Evolutionary conservation across 1,284 basidiomycete species (phyloP), one percentile per base, ranked within the genome.

Genomic region (Waitea zeae): DNA sequence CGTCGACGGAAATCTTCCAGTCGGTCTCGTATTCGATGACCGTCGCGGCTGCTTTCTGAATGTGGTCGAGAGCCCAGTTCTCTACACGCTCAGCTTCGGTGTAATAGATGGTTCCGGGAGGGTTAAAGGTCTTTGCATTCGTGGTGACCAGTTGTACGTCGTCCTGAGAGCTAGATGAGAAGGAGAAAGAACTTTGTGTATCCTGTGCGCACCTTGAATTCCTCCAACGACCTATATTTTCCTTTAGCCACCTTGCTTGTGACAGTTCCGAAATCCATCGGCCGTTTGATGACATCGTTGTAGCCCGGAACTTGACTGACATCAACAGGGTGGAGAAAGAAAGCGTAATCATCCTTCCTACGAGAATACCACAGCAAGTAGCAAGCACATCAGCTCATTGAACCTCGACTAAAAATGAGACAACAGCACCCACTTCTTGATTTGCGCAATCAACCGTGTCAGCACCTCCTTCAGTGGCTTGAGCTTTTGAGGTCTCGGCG

Each of bases 261-360:
- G 68, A 88, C 84, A 0, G 81, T 87, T 0, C 80, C 79, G 39
- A 88, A 61, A 45, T 87, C 83, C 82, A 88, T 88, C 4, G 83
- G 83, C 20, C 58, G 57, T 45, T 72, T 70, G 34, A 88, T 64
- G 20, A 70, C 49, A 46, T 82, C 75, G 2, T 57, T 42, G 45
- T 87, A 88, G 3, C 76, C 76, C 1, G 74, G 68, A 0, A 86
- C 74, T 42, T 70, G 62, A 0, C 58, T 52, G 0, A 54, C 50
- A 49, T 84, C 64, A 9, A 88, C 83, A 1, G 83, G 81, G 30
- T 57, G 51, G 36, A 83, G 55, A 49, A 88, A 88, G 53, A 88
- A 86, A 4, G 75, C 78, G 62, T 88, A 88, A 50, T 80, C 76
- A 48, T 88, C 83, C 49, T 81, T 84, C 56, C 82, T 83, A 41